Conservation (phyloP, 2,329 filamentous ascomycete genomes). For the Colletotrichum magnum region DNA sequence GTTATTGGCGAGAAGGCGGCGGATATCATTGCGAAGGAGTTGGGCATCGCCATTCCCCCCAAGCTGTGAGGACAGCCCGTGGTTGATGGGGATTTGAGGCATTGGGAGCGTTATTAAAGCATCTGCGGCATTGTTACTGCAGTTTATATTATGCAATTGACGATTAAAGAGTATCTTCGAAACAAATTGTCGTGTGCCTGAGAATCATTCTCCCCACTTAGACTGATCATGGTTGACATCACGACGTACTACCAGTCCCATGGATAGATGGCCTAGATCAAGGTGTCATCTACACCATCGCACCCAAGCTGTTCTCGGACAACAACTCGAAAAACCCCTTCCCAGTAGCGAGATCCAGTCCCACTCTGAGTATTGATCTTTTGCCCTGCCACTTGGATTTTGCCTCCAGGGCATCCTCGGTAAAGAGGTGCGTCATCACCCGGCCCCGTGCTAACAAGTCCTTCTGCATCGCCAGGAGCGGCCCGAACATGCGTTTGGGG, state of each 20-base stretch:
- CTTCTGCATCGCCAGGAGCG: background rate
- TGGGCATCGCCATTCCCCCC: slow-evolving; percentile 42
- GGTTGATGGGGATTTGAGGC: background rate
- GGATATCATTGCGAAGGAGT: slow-evolving; percentile 56
- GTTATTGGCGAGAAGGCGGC: slow-evolving; percentile 63
- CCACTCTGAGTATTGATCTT: background rate
- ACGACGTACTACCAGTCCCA: too few species aligned
- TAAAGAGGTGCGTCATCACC: background rate
- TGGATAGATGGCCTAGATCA: background rate
- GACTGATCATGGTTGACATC: too few species aligned
- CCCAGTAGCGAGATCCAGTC: background rate
- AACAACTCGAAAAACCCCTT: background rate
- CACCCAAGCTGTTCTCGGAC: background rate
- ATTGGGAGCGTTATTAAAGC: background rate
- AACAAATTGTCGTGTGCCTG: too few species aligned
- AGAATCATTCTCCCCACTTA: too few species aligned
- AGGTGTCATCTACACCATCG: background rate
- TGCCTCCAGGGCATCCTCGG: background rate
- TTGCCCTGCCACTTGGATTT: background rate
- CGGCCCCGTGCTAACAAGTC: background rate
- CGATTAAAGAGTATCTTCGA: too few species aligned
- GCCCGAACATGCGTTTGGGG: background rate
- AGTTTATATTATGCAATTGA: too few species aligned
- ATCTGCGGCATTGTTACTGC: too few species aligned
- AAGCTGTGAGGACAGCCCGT: slow-evolving; percentile 2